Evolutionary conservation across 306 rosid genomes (phyloP).

Genomic region (Albizia julibrissin): DNA sequence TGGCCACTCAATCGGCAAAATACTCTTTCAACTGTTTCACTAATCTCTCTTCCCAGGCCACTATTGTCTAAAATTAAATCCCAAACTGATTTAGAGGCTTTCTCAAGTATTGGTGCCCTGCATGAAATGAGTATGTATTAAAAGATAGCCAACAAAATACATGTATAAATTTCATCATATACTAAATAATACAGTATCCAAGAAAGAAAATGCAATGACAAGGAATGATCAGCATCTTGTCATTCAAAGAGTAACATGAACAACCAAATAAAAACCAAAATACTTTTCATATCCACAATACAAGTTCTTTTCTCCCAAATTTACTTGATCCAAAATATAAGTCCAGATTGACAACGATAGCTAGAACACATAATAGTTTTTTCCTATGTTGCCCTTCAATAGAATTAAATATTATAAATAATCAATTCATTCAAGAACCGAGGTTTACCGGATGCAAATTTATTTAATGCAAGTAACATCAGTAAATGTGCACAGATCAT

Average conservation of each 20-base stretch:
- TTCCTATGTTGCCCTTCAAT: not conserved
- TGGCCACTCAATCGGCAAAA: conserved; percentile 86
- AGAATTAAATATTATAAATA: not conserved
- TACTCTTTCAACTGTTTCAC: conserved; percentile 78
- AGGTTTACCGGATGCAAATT: not conserved
- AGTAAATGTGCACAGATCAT: not conserved
- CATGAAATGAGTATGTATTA: conserved; percentile 32
- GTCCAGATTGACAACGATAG: not conserved
- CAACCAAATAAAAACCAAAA: not conserved
- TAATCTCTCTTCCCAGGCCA: conserved; percentile 88
- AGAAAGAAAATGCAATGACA: conserved; percentile 22
- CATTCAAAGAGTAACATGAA: conserved; percentile 14
- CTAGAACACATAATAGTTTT: not conserved
- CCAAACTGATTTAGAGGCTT: conserved; percentile 98
- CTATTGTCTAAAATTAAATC: conserved; percentile 77
- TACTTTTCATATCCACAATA: not conserved
- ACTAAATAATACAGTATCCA: not conserved
- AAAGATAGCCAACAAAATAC: conserved; percentile 16
- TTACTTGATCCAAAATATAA: not conserved
- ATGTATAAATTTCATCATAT: conserved; percentile 15
- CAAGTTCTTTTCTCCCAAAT: not conserved
- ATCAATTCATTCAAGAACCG: not conserved
- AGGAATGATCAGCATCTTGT: conserved; percentile 11
- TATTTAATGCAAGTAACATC: not conserved
- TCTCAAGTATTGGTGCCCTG: conserved; percentile 89